Percentiles rank a stretch among this genome's conserved stretches.
Evolutionary conservation across 108 stramenopile genomes (phyloP).

Genomic region (Poteriospumella lacustris): DNA sequence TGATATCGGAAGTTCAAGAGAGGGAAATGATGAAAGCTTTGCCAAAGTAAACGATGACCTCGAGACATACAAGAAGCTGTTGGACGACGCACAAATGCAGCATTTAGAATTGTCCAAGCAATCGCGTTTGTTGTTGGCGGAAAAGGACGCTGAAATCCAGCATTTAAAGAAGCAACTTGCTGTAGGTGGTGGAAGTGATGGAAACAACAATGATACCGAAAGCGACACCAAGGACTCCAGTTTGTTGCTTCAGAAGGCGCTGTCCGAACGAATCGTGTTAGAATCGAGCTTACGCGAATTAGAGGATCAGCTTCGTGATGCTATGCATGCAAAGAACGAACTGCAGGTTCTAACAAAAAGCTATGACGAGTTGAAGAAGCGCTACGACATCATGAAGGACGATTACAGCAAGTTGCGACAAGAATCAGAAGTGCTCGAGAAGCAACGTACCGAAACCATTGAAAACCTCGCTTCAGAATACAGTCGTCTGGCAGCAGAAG

Average conservation of each 20-base stretch:
- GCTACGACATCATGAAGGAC: background rate
- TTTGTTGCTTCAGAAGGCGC: background rate
- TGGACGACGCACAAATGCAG: conserved; percentile 28
- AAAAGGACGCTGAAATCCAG: conserved; percentile 17
- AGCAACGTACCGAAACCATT: background rate
- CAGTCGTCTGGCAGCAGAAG: conserved; percentile 1
- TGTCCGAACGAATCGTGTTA: background rate
- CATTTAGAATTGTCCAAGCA: conserved; percentile 31
- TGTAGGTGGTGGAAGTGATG: background rate
- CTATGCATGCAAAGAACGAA: conserved; percentile 12
- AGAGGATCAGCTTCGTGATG: background rate
- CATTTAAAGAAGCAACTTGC: background rate
- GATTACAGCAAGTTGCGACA: background rate
- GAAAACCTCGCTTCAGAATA: conserved; percentile 24
- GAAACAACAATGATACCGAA: background rate
- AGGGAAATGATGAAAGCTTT: too few relatives aligned
- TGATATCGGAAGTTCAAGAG: background rate
- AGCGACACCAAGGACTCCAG: background rate
- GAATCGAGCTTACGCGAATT: conserved; percentile 5
- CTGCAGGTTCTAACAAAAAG: background rate
- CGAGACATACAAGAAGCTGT: conserved; percentile 12
- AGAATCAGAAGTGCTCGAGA: background rate
- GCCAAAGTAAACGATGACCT: background rate
- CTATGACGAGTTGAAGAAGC: background rate
- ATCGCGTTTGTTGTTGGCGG: conserved; percentile 4